phyloP scores from a whole-genome alignment of 225 moss, liverwort and hornwort species.

The Marchantia polymorpha region DNA sequence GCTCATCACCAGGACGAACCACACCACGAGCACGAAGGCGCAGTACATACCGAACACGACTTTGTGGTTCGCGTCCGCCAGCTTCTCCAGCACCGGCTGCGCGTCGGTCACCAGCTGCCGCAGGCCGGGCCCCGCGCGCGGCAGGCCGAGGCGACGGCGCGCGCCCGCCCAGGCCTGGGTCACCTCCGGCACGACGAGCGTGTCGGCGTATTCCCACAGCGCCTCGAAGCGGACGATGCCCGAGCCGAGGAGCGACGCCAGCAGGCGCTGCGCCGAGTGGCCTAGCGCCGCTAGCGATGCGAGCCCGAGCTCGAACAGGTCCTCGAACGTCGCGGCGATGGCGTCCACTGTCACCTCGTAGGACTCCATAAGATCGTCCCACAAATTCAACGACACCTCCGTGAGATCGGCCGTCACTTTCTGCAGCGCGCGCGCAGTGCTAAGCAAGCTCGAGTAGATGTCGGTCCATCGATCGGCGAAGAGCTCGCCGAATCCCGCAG shows the following conservation, averaged over 20 bases:
- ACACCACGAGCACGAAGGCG: constrained; percentile 3
- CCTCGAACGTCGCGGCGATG: background rate
- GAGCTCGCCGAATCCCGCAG: constrained; percentile 5
- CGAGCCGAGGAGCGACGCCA: background rate
- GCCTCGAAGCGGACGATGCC: too few relatives aligned
- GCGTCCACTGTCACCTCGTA: background rate
- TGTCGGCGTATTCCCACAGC: background rate
- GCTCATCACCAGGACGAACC: constrained; percentile 11
- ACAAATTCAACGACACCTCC: background rate
- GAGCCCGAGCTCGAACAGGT: background rate
- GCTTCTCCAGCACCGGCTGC: constrained; percentile 1
- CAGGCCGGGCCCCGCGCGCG: background rate
- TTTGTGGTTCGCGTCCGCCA: background rate
- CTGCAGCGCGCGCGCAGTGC: too few relatives aligned
- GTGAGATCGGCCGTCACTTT: background rate
- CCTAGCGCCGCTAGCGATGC: background rate
- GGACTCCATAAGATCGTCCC: constrained; percentile 11
- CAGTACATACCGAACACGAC: background rate
- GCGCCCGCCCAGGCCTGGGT: background rate
- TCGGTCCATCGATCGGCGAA: background rate
- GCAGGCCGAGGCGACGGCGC: background rate
- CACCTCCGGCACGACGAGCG: background rate
- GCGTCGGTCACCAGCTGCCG: background rate
- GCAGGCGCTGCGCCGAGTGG: background rate
- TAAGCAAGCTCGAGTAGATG: background rate